Evolutionary conservation across 768 basidiomycete species (phyloP).

Genomic region (Astraeus odoratus): DNA sequence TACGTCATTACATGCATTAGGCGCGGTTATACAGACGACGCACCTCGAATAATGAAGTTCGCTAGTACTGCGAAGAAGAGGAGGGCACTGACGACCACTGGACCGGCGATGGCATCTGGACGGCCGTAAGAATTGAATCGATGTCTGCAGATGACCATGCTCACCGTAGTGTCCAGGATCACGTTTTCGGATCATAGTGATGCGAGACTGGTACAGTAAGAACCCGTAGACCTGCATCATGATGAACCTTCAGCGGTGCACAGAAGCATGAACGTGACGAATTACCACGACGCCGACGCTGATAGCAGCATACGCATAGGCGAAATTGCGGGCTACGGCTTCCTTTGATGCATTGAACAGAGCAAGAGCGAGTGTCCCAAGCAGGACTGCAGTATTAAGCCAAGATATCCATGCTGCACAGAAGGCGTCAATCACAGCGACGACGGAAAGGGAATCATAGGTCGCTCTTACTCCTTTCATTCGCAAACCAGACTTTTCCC

Average conservation of each 20-base stretch:
- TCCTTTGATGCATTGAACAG: slow-evolving; percentile 80
- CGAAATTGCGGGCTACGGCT: slow-evolving; percentile 62
- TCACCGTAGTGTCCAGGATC: slow-evolving; percentile 87
- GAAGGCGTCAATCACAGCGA: slow-evolving; percentile 3
- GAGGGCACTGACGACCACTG: slow-evolving; percentile 70
- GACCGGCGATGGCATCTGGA: slow-evolving; percentile 76
- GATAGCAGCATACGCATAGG: slow-evolving; percentile 75
- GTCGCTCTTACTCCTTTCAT: slow-evolving; percentile 72
- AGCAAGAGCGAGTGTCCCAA: slow-evolving; percentile 80
- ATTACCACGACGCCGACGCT: slow-evolving; percentile 62
- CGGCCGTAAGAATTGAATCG: slow-evolving; percentile 1
- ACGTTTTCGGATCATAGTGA: slow-evolving; percentile 84
- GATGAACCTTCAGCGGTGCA: neutral
- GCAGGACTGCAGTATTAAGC: slow-evolving; percentile 76
- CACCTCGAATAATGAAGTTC: slow-evolving; percentile 86
- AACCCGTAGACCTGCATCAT: slow-evolving; percentile 72
- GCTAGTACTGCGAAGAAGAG: slow-evolving; percentile 84
- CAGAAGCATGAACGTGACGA: neutral
- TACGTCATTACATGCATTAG: slow-evolving; percentile 3
- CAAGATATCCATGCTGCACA: slow-evolving; percentile 84
- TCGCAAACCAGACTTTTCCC: slow-evolving; percentile 96
- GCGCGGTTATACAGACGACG: slow-evolving; percentile 18
- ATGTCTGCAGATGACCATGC: slow-evolving; percentile 10
- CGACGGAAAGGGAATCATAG: neutral
- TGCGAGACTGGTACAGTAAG: slow-evolving; percentile 75